These are phyloP conservation scores for Trypanosoma rangeli DNA, from an alignment of 208 protist species.

Conservation along the genomic window DNA sequence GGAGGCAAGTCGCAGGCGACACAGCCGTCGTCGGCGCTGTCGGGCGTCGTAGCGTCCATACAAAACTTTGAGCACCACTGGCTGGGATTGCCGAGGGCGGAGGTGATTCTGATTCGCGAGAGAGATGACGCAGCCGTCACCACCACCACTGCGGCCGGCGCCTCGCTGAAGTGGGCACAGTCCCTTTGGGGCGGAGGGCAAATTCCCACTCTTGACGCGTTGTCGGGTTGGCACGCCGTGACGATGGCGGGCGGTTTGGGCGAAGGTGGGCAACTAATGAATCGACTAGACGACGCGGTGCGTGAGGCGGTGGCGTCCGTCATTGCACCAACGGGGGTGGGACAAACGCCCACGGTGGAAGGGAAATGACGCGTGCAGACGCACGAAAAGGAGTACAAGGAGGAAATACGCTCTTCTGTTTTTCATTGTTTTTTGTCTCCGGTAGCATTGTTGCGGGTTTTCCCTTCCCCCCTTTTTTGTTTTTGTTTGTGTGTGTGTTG, in stretches of 20 bases:
- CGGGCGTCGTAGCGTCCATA: constrained; percentile 20
- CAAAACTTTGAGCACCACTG: constrained; percentile 53
- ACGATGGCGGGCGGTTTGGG: neutral
- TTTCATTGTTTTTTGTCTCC: neutral
- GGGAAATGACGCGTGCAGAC: neutral
- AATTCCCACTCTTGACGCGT: neutral
- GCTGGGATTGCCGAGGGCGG: constrained; percentile 49
- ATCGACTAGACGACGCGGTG: constrained; percentile 1
- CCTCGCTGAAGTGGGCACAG: neutral
- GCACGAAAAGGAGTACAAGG: neutral
- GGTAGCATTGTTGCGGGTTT: neutral
- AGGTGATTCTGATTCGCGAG: constrained; percentile 14
- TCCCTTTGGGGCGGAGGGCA: constrained; percentile 6
- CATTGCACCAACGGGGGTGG: neutral
- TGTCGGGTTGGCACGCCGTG: constrained; percentile 13
- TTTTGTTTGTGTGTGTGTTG: constrained; percentile 14
- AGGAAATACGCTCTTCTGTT: neutral
- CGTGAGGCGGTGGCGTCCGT: neutral
- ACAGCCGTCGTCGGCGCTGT: constrained; percentile 3
- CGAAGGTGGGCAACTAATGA: neutral
- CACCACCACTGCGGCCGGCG: neutral
- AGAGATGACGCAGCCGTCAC: neutral
- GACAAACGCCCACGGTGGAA: neutral
- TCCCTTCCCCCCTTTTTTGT: neutral
- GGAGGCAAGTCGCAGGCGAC: neutral